Evolutionary conservation across 2,329 filamentous ascomycete species (phyloP).

Genomic region (Cercospora canescens): DNA sequence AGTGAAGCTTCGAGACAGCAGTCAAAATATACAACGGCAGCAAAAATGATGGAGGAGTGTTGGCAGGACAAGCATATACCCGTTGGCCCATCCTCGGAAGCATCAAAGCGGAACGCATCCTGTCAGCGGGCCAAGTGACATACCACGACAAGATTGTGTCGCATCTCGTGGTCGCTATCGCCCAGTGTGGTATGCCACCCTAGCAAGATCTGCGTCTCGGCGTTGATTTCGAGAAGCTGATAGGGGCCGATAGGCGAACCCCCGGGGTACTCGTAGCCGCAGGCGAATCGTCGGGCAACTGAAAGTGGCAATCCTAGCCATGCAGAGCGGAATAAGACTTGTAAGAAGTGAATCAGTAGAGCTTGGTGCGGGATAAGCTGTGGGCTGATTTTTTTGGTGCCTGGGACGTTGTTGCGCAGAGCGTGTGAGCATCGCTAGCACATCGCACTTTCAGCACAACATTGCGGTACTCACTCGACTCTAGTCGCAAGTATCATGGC

Average conservation of each 20-base stretch:
- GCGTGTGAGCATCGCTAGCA: background rate
- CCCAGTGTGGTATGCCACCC: constrained; percentile 1
- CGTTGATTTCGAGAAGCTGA: background rate
- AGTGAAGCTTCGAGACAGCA: background rate
- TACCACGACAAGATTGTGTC: background rate
- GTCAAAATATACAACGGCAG: background rate
- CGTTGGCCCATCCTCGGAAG: constrained; percentile 2
- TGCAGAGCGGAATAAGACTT: constrained; percentile 1
- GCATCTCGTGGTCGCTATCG: constrained; percentile 5
- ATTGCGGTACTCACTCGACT: background rate
- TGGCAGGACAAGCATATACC: background rate
- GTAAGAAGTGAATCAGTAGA: background rate
- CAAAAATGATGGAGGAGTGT: background rate
- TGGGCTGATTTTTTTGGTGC: background rate
- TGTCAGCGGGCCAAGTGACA: constrained; percentile 6
- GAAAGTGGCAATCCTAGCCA: constrained; percentile 1
- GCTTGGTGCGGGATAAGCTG: background rate
- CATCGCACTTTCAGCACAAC: background rate
- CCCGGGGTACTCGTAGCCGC: background rate
- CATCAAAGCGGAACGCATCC: constrained; percentile 1
- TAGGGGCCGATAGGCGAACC: constrained; percentile 10
- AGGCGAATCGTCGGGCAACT: constrained; percentile 12
- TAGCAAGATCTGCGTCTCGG: constrained; percentile 7
- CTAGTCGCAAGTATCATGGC: constrained; percentile 14
- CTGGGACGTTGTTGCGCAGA: background rate